Percentiles rank a stretch among this genome's conserved stretches.
Evolutionary conservation across 352 stramenopile genomes (phyloP).

Genomic region (Phytophthora cactorum): DNA sequence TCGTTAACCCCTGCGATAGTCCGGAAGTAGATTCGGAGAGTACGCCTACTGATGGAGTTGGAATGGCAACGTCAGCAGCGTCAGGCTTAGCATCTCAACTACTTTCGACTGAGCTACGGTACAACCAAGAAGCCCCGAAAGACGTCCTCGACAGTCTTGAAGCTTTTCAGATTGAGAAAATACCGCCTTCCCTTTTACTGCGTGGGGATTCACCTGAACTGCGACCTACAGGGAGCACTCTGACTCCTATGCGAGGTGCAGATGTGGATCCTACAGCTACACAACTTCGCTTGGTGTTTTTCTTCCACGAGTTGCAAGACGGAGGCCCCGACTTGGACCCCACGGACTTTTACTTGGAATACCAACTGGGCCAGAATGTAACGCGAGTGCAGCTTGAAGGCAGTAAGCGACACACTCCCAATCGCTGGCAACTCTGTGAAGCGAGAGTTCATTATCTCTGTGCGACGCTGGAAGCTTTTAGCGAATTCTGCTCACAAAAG

Average conservation of each 20-base stretch:
- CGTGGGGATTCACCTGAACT: conserved; percentile 27
- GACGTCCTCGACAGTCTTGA: conserved; percentile 18
- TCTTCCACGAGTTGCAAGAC: conserved; percentile 88
- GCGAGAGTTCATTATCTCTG: conserved; percentile 72
- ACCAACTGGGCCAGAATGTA: conserved; percentile 74
- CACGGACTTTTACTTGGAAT: conserved; percentile 80
- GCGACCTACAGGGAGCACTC: conserved; percentile 16
- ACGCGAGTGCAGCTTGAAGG: conserved; percentile 70
- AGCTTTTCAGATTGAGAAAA: conserved; percentile 31
- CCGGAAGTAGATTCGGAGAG: conserved; percentile 5
- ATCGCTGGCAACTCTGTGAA: conserved; percentile 86
- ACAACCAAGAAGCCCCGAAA: conserved; percentile 15
- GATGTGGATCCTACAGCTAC: conserved; percentile 79
- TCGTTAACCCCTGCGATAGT: background rate
- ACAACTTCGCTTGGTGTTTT: conserved; percentile 74
- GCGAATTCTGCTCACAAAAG: conserved; percentile 70
- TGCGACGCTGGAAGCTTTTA: conserved; percentile 70
- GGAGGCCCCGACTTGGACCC: conserved; percentile 54
- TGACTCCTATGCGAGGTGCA: conserved; percentile 29
- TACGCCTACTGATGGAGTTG: conserved; percentile 9
- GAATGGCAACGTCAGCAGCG: conserved; percentile 25
- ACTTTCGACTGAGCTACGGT: conserved; percentile 28
- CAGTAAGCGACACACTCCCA: conserved; percentile 80
- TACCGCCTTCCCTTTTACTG: conserved; percentile 23
- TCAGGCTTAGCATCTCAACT: conserved; percentile 19